A percentile compares a stretch with the other conserved stretches of the same genome.
These are phyloP conservation scores for Cynanchum wilfordii DNA, from an alignment of 257 asterid genomes.

Conservation along the genomic window DNA sequence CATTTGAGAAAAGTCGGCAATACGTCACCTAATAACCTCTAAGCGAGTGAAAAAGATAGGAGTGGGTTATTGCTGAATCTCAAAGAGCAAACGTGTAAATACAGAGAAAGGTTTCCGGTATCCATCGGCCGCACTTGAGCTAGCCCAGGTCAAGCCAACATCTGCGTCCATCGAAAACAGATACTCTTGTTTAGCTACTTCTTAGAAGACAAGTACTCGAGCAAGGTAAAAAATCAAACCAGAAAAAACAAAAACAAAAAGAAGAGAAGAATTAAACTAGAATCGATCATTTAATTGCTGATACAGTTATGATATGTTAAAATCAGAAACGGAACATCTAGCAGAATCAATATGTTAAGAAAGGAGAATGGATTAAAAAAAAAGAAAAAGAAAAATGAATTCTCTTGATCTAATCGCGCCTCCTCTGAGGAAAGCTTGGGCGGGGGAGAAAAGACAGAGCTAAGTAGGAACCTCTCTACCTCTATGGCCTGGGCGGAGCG, in stretches of 20 bases:
- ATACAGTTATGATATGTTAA: not conserved
- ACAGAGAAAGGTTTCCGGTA: not conserved
- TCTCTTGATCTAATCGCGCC: not conserved
- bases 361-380: not conserved
- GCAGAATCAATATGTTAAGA: not conserved
- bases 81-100: not conserved
- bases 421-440: not conserved
- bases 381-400: not conserved
- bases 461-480: not conserved
- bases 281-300: not conserved
- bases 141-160: slow-evolving; percentile 12
- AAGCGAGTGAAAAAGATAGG: not conserved
- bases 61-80: not conserved
- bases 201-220: not conserved
- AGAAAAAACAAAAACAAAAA: not conserved
- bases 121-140: slow-evolving; percentile 2
- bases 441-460: not conserved
- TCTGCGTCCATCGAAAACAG: not conserved
- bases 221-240: not conserved
- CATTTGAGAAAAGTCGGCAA: slow-evolving; percentile 36
- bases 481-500: not conserved
- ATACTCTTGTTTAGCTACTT: not conserved
- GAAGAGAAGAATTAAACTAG: not conserved
- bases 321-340: not conserved
- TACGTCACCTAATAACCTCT: not conserved